Percentiles rank a stretch among this genome's conserved stretches.
These are phyloP conservation scores for Plasmodium inui DNA, from an alignment of 169 alveolate genomes.

Conservation along the genomic window DNA sequence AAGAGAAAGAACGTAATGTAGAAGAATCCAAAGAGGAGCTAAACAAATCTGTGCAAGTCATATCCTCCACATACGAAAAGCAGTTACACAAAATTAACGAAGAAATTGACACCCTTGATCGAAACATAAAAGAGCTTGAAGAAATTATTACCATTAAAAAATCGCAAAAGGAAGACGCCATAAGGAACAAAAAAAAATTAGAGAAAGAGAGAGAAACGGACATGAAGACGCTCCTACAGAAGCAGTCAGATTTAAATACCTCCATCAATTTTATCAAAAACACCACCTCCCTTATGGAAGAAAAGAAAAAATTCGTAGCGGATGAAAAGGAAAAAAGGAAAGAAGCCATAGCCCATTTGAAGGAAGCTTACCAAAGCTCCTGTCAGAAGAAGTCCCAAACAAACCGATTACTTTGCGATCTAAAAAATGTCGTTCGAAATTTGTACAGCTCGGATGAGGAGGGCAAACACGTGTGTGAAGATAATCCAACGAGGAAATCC, in stretches of 20 bases:
- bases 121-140: constrained; percentile 35
- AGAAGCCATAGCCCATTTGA: background rate
- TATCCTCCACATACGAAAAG: constrained; percentile 9
- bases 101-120: constrained; percentile 14
- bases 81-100: constrained; percentile 26
- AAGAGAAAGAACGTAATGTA: background rate
- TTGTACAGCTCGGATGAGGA: background rate
- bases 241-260: constrained; percentile 24
- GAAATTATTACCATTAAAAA: constrained; percentile 12
- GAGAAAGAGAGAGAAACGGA: constrained; percentile 30
- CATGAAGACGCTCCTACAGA: background rate
- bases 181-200: background rate
- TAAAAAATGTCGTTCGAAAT: background rate
- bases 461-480: background rate
- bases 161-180: constrained; percentile 14
- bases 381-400: constrained; percentile 5
- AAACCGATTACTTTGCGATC: background rate
- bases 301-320: background rate
- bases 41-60: background rate
- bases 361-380: background rate
- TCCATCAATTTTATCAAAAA: constrained; percentile 28
- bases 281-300: constrained; percentile 1
- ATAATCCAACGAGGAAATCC: background rate
- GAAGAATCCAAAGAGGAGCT: constrained; percentile 2
- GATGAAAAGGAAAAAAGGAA: constrained; percentile 21